Conservation (phyloP, 176 grass and related monocot genomes). For the Secale cereale region DNA sequence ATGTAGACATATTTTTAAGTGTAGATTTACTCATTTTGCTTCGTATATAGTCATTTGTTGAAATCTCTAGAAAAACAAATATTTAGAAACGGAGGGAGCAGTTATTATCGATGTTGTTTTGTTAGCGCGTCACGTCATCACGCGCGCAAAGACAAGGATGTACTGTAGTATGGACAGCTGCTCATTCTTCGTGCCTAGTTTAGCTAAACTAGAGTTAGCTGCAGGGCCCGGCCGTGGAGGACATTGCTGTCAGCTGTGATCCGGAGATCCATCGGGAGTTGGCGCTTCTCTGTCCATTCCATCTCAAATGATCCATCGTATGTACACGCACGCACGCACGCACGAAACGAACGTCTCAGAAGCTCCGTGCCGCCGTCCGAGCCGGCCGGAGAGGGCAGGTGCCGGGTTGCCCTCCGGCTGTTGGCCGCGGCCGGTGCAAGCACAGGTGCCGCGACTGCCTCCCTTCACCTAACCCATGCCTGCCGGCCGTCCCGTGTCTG, state of each 20-base stretch:
- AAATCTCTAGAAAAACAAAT: too few relatives aligned
- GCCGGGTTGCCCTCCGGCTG: background rate
- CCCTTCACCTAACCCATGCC: background rate
- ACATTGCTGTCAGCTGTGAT: background rate
- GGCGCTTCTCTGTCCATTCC: background rate
- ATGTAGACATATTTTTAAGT: too few relatives aligned
- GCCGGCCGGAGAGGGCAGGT: background rate
- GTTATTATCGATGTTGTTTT: too few relatives aligned
- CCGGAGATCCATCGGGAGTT: background rate
- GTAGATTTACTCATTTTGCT: too few relatives aligned
- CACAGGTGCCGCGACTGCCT: slow-evolving; percentile 2
- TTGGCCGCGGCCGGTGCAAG: background rate
- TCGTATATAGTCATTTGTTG: too few relatives aligned
- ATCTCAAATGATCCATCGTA: too few relatives aligned
- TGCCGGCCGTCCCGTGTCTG: background rate
- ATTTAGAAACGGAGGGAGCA: too few relatives aligned
- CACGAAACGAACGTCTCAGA: background rate
- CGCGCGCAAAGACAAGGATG: too few relatives aligned
- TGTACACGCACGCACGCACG: background rate
- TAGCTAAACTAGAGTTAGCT: too few relatives aligned
- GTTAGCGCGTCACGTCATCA: too few relatives aligned
- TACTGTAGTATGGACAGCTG: too few relatives aligned
- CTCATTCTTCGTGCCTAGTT: background rate
- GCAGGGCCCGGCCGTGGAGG: too few relatives aligned
- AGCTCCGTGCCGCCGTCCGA: background rate